Base-by-base conservation (phyloP, 2,329 filamentous ascomycete genomes). In the Trichophaea hybrida region DNA sequence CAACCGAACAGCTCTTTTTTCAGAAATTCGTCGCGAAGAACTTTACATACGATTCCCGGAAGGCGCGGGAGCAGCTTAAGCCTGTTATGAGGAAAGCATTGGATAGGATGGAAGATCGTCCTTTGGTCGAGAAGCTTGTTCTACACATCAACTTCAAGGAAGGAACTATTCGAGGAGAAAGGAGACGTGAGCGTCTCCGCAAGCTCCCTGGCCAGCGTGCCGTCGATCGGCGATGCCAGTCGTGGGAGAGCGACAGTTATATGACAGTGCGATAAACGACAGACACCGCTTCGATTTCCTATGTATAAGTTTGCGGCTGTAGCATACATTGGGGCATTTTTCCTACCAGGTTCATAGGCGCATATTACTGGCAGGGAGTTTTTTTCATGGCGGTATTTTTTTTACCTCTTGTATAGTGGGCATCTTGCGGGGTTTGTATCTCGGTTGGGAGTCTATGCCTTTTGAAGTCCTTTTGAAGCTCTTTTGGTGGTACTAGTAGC, bases 71-170 rank as follows among this genome's bases (percentile, higher is more conserved):
- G 37, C 59, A 60, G 43, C 55, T 65, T 6, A 54, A 55, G 51
- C 63, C 63, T 13, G 37, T 64, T 43, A 62, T 65, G 61, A 59
- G 61, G 37, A 55, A 59, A 6, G 55, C 55, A 10, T 59, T 65
- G 15, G 59, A 64, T 49, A 59, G 57, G 51, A 62, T 58, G 13
- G 63, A 65, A 37, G 63, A 65, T 35, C 63, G 59, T 7, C 61
- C 61, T 12, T 53, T 60, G 44, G 59, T 60, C 31, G 17, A 44
- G 10, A 65, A 64, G 37, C 50, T 57, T 40, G 62, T 58, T 40
- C 57, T 65, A 44, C 37, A 48, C 31, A 46, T 64, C 35, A 58
- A 64, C 59, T 62, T 64, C 38, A 58, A 57, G 48, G 52, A 38
- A 15, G 51, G 44, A 32, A 59, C 54, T 6, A 62, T 65, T n/a